Conservation (phyloP, 2,329 filamentous ascomycete species). For the Hortaea sp. region DNA sequence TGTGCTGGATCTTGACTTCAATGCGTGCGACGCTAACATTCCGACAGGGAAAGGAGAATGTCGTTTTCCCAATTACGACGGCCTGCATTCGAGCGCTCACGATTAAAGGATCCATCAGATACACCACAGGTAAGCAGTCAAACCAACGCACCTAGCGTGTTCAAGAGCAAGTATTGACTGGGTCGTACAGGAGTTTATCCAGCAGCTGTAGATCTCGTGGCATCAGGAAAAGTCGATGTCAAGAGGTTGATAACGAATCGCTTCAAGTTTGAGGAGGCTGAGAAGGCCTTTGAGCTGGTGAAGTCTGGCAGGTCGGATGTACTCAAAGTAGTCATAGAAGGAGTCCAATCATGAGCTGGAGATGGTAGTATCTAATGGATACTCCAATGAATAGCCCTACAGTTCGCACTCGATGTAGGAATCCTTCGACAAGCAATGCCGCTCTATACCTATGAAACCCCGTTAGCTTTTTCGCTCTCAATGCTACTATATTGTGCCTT, state of each 20-base stretch:
- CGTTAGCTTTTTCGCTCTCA: too few species aligned
- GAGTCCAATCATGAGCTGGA: conserved; percentile 18
- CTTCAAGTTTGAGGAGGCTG: conserved; percentile 37
- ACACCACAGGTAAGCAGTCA: conserved; percentile 24
- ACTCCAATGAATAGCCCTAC: too few species aligned
- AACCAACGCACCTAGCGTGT: neutral
- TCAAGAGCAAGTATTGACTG: neutral
- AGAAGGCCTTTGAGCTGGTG: conserved; percentile 39
- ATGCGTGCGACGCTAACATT: too few species aligned
- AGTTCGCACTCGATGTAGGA: too few species aligned
- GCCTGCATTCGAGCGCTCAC: conserved; percentile 40
- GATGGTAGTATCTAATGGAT: neutral
- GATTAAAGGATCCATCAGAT: conserved; percentile 43
- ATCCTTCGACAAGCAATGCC: too few species aligned
- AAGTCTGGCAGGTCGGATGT: conserved; percentile 28
- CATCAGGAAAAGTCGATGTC: conserved; percentile 37
- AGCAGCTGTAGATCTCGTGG: conserved; percentile 40
- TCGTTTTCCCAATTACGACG: conserved; percentile 42
- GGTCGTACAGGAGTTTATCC: conserved; percentile 35
- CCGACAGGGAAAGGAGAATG: conserved; percentile 31
- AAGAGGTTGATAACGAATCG: conserved; percentile 32
- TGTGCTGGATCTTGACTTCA: too few species aligned
- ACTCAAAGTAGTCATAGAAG: conserved; percentile 37
- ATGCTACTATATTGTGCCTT: too few species aligned
- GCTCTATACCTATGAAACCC: too few species aligned